Base-by-base conservation (phyloP, 495 filamentous ascomycete species). In the Aspergillus wentii region DNA sequence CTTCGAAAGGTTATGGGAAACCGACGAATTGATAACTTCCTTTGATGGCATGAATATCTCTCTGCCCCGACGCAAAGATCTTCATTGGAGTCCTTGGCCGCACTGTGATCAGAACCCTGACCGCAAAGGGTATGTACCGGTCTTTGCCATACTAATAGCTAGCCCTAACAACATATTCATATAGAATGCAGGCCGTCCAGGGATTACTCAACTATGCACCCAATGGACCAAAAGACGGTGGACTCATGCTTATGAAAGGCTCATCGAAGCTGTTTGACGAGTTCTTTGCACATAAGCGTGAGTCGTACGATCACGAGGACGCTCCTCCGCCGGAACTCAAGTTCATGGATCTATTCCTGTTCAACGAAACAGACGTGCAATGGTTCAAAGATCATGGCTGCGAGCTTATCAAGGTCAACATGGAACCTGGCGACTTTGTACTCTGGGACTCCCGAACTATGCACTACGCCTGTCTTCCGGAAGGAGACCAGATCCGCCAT, bases 401-500 rank as follows among this genome's bases (percentile, higher is more conserved):
- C 37, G 49, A 60, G 37, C 19, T 5, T 5, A 11, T 25, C 6
- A 25, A 25, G 11, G 6, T 11, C 6, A 25, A 11, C 22, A 25
- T 59, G 41, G 61, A 62, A 14, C 57, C 61, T 10, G 65, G 63
- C 2, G 63, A 68, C 40, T 51, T 69, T 41, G 56, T 69, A 0
- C 57, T 67, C 8, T 64, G 65, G 65, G 65, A 69, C 20, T 61
- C 55, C 0, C 48, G 63, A 11, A 59, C 63, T 8, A 60, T 68
- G 49, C 65, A 69, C 39, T 66, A 66, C 19, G 63, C 59, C 7
- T 46, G 46, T 19, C 31, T 57, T 19, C 62, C 62, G 3, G 49
- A 60, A 33, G 61, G 62, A 2, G 33, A 61, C 22, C 54, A 62
- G 30, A 66, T 63, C 17, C 52, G 64, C 13, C 57, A 59, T 30